Evolutionary conservation across 169 alveolate genomes (phyloP).

Genomic region (Plasmodium gaboni): DNA sequence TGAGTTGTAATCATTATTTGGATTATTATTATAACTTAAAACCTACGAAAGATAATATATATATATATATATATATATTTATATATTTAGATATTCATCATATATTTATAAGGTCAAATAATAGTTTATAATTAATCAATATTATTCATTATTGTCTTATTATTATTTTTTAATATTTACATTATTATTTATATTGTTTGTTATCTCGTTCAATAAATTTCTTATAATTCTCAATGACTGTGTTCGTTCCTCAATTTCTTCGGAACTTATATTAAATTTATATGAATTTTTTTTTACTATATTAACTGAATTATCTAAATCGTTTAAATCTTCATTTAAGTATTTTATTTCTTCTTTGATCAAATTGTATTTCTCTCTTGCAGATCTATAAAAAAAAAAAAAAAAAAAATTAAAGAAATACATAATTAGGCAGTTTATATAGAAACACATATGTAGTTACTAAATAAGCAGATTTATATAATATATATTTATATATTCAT

Average conservation of each 20-base stretch:
- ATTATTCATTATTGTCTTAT: too few species aligned
- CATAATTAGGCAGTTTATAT: too few species aligned
- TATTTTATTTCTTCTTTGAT: constrained; percentile 75
- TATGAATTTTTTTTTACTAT: constrained; percentile 57
- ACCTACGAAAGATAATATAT: constrained; percentile 20
- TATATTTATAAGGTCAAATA: neutral
- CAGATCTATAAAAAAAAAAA: constrained; percentile 23
- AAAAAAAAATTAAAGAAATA: too few species aligned
- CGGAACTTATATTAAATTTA: constrained; percentile 66
- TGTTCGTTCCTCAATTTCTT: constrained; percentile 63
- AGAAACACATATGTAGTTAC: too few species aligned
- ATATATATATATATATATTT: neutral
- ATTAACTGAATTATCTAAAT: constrained; percentile 58
- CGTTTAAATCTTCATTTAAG: constrained; percentile 61
- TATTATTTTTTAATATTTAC: neutral
- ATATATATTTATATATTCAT: too few species aligned
- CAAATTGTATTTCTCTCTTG: constrained; percentile 52
- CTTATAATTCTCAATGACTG: constrained; percentile 41
- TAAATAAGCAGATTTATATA: too few species aligned
- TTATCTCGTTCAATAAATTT: constrained; percentile 19
- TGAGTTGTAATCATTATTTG: constrained; percentile 23
- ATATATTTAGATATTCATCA: neutral
- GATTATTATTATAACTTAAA: constrained; percentile 14
- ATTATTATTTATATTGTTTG: constrained; percentile 24
- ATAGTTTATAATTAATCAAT: too few species aligned